Base-by-base conservation (phyloP, 495 filamentous ascomycete genomes). In the Saxophila tyrrhenica region DNA sequence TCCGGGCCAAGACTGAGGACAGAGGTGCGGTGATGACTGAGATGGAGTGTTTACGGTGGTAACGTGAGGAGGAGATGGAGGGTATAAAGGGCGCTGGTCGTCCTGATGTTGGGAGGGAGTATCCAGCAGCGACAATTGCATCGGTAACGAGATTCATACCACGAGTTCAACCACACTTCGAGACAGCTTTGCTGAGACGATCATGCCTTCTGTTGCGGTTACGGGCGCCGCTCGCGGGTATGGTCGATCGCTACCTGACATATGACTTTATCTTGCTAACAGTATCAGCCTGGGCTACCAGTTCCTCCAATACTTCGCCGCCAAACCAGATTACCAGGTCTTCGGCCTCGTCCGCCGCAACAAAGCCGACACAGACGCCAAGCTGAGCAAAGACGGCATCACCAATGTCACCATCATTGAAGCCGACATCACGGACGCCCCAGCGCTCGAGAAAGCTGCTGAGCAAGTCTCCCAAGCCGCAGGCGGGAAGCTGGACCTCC, bases 291-390 rank as follows among this genome's bases (percentile, higher is more conserved):
- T 80, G 53, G 76, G 77, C 47, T 72, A 71, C 58, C 75, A 76
- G 47, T 72, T 77, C 52, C 64, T 77, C n/a, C 69, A 70, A 39
- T 75, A 80, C 61, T 74, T 79, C 24, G 62, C 70, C 20, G 51
- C 61, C 32, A 55, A 71, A 38, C 13, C 63, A 0, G 56, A 52
- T 52, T 78, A 77, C 66, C 76, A 66, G 32, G 65, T 80, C 61
- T 55, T 80, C 17, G 76, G 71, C 13, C 59, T 69, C 16, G 69
- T 71, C 0, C 72, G 76, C 23, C 72, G 76, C 23, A 29, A 55
- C 45, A 43, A 41, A 11, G 9, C 17, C 13, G 29, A 54, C 15
- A 51, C 51, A 19, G 20, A 55, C 7, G 22, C 41, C 1, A 43
- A 56, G 13, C 50, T 64, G 11, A 47, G 39, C 15, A 42, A 41